These are phyloP conservation scores for Metschnikowia henanensis DNA, from an alignment of 805 yeast genomes.

Conservation along the genomic window DNA sequence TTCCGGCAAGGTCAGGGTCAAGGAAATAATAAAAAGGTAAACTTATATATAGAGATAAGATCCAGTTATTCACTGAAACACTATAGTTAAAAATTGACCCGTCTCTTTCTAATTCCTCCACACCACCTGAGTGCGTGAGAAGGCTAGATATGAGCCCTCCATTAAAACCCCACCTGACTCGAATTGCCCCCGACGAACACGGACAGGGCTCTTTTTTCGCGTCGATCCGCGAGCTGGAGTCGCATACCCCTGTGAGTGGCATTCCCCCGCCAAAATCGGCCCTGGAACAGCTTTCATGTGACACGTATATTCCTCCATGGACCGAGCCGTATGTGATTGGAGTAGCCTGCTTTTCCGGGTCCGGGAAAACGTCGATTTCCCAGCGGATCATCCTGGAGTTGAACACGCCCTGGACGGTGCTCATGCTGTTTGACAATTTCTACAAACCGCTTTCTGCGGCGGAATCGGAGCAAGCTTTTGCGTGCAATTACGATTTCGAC, in stretches of 20 bases:
- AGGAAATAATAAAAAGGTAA: too few relatives aligned
- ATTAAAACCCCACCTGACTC: slow-evolving; percentile 13
- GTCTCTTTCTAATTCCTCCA: not conserved
- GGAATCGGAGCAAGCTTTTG: slow-evolving; percentile 62
- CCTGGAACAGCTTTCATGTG: not conserved
- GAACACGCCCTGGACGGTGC: slow-evolving; percentile 93
- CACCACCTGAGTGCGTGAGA: not conserved
- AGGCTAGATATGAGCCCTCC: slow-evolving; percentile 3
- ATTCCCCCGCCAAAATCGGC: not conserved
- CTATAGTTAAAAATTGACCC: too few relatives aligned
- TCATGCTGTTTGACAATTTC: slow-evolving; percentile 87
- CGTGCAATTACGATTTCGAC: slow-evolving; percentile 81
- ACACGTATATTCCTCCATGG: slow-evolving; percentile 72
- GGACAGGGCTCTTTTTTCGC: slow-evolving; percentile 27
- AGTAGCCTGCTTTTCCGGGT: slow-evolving; percentile 73
- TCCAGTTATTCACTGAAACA: too few relatives aligned
- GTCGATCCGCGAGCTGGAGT: slow-evolving; percentile 7
- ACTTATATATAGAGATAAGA: too few relatives aligned
- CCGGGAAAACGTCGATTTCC: slow-evolving; percentile 94
- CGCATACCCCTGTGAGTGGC: slow-evolving; percentile 3
- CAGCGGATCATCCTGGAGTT: slow-evolving; percentile 71
- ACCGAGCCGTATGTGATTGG: slow-evolving; percentile 83
- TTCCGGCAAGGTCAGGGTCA: too few relatives aligned
- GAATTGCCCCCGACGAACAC: slow-evolving; percentile 27
- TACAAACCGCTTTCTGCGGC: slow-evolving; percentile 72